Base-by-base conservation (phyloP, 345 rosid species). In the Sonneratia caseolaris region DNA sequence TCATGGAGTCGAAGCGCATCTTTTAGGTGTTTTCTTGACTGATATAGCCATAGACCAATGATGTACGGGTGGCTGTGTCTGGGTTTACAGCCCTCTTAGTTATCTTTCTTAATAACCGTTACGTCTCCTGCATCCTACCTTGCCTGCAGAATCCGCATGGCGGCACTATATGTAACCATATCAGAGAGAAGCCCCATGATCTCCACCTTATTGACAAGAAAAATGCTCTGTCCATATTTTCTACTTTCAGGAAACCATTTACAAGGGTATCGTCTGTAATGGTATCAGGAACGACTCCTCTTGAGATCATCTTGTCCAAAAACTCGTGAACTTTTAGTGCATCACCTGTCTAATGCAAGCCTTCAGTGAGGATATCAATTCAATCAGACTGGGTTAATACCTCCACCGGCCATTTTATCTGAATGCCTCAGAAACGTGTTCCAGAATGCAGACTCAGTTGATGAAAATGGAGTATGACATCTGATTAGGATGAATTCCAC, bases 1-100 rank as follows among this genome's bases (percentile, higher is more conserved):
- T 87, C 88, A 75, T 93, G 98, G 73, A 84, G 85, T 59, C 86
- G 80, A 84, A 93, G 90, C 49, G 97, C 97, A 70, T 83, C 95
- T 42, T 82, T 86, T 78, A 90, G 79, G 82, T 87, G 32, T 27
- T 89, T 77, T 88, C 92, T 64, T 78, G 89, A 64, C 79, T 76
- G 68, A 87, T 94, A 77, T 84, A 81, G 49, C 98, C 96, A 84
- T 90, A 88, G 74, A 88, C 90, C 80, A 92, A 76, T 66, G 87
- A 79, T 22, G 82, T 79, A 74, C 86, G 90, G 3, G 92, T 87
- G 64, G 85, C 77, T 74, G 76, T 87, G 79, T 87, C 92, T 32
- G 95, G 95, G 74, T 77, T 49, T 35, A 87, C 73, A 71, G 87
- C 90, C 78, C 77, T 87, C 78, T 81, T 84, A 49, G 82, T 79